These are phyloP conservation scores for Calycina herbarum DNA, from an alignment of 2,329 filamentous ascomycete species.

Conservation along the genomic window DNA sequence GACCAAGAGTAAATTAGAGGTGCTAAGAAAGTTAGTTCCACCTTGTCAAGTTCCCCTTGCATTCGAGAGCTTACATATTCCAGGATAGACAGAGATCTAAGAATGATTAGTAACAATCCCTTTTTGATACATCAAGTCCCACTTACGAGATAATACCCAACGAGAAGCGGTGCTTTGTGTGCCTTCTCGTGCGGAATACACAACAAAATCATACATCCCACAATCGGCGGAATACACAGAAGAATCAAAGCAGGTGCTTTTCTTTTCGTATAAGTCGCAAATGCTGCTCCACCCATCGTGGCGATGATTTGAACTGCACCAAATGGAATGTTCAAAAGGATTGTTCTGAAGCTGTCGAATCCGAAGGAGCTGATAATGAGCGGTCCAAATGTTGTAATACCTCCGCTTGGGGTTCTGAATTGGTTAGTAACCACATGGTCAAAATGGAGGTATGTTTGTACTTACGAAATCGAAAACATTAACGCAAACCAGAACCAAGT, in stretches of 20 bases:
- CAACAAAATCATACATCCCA: slow-evolving; percentile 56
- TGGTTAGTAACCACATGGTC: slow-evolving; percentile 49
- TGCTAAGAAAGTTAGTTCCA: slow-evolving; percentile 47
- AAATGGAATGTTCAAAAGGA: slow-evolving; percentile 67
- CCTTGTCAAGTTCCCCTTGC: not conserved
- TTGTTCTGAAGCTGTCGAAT: slow-evolving; percentile 57
- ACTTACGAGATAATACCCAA: slow-evolving; percentile 65
- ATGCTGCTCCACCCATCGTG: slow-evolving; percentile 58
- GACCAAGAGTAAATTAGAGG: slow-evolving; percentile 69
- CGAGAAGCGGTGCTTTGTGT: slow-evolving; percentile 51
- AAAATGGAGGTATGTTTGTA: slow-evolving; percentile 42
- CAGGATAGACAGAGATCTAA: slow-evolving; percentile 58
- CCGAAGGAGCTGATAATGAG: slow-evolving; percentile 62
- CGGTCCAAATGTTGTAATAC: slow-evolving; percentile 65
- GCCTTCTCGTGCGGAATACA: slow-evolving; percentile 44
- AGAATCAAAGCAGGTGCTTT: slow-evolving; percentile 57
- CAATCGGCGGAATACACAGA: slow-evolving; percentile 60
- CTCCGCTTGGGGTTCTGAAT: slow-evolving; percentile 51
- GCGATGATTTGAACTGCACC: slow-evolving; percentile 60
- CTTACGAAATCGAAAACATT: slow-evolving; percentile 31
- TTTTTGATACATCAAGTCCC: slow-evolving; percentile 49
- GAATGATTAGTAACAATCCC: slow-evolving; percentile 56
- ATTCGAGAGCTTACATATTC: slow-evolving; percentile 45
- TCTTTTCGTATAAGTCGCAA: slow-evolving; percentile 55
- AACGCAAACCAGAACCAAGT: slow-evolving; percentile 40